A percentile compares a stretch with the other conserved stretches of the same genome.
Evolutionary conservation across 768 basidiomycete species (phyloP).

Genomic region (Pisolithus albus): DNA sequence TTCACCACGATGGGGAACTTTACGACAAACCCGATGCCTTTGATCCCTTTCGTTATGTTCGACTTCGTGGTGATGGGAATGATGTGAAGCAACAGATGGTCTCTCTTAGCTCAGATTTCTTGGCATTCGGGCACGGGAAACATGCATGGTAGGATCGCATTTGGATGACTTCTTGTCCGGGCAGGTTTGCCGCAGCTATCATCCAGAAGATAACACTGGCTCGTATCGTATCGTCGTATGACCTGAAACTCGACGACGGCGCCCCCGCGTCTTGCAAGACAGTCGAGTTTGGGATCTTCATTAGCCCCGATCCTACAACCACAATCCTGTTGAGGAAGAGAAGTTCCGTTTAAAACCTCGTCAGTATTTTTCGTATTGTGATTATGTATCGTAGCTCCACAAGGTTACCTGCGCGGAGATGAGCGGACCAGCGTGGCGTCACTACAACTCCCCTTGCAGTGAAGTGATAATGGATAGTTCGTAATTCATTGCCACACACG

Average conservation of each 20-base stretch:
- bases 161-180: constrained; percentile 13
- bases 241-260: constrained; percentile 43
- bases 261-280: constrained; percentile 16
- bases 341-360: not conserved
- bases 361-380: not conserved
- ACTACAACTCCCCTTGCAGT: too few relatives aligned
- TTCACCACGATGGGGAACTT: not conserved
- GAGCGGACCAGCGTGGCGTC: too few relatives aligned
- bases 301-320: not conserved
- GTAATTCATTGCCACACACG: too few relatives aligned
- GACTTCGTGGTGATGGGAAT: not conserved
- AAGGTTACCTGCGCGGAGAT: too few relatives aligned
- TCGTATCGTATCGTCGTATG: constrained; percentile 33
- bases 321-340: not conserved
- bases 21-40: not conserved
- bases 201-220: constrained; percentile 34
- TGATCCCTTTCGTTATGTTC: not conserved
- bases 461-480: too few relatives aligned
- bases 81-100: constrained; percentile 19
- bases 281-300: not conserved
- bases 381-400: too few relatives aligned
- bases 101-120: constrained; percentile 23
- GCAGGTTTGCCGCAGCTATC: constrained; percentile 35
- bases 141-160: constrained; percentile 12
- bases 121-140: constrained; percentile 28